Base-by-base conservation (phyloP, 345 rosid genomes). In the Syzygium oleosum region DNA sequence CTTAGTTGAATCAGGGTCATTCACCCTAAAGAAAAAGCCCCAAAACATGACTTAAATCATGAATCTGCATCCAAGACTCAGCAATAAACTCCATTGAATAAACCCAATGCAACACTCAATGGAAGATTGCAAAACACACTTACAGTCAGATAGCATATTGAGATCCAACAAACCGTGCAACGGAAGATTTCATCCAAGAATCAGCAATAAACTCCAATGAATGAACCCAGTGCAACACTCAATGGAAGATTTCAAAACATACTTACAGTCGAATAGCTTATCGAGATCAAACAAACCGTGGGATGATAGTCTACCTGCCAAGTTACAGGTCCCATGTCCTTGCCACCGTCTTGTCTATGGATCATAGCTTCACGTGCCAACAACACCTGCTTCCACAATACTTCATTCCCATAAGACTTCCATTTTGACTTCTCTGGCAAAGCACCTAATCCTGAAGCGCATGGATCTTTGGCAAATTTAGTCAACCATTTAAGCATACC, bases 351-450 rank as follows among this genome's bases (percentile, higher is more conserved):
- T 56, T 92, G 89, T 91, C 90, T 92, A 79, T 52, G 56, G 86
- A 92, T 87, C 52, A 88, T 84, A 22, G 92, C 90, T 51, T 95
- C 97, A 38, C 99, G 92, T 90, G 90, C 93, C 90, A 90, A 86
- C 87, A 98, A 92, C 84, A 92, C 92, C 91, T 93, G 97, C 92
- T 92, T 96, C 99, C 99, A 95, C 15, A 91, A 87, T 89, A 93
- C 94, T 46, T 91, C 95, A 85, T 85, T 92, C 85, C 93, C 95
- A 90, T 88, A 93, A 86, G 90, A 89, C 15, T 86, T 94, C 99
- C 98, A 98, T 68, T 93, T 92, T 38, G 98, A 91, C 80, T 89
- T 91, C 68, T 95, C 98, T 1, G 98, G 99, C 89, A 96, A 88
- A 58, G 89, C 54, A 86, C 86, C 93, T 88, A 94, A 87, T 22